Evolutionary conservation across 2,329 filamentous ascomycete species (phyloP).

Genomic region (Penicillium polonicum): DNA sequence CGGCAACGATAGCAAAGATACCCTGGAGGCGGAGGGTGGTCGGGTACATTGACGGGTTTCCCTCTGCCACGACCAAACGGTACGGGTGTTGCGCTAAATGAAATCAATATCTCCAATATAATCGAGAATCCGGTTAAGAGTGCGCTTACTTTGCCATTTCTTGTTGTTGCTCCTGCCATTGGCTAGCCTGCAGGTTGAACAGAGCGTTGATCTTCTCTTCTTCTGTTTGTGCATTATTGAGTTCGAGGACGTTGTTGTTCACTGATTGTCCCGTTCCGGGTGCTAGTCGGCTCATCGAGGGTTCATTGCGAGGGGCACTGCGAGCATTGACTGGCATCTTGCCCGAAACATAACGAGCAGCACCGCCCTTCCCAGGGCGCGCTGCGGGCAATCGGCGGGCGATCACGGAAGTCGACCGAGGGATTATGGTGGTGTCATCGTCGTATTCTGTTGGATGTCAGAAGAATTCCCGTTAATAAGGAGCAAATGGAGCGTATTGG

Average conservation of each 20-base stretch:
- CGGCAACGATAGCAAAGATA: slow-evolving; percentile 97
- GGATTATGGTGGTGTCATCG: slow-evolving; percentile 96
- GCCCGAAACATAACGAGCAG: slow-evolving; percentile 91
- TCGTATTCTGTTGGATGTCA: slow-evolving; percentile 70
- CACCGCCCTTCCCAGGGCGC: slow-evolving; percentile 82
- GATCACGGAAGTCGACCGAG: slow-evolving; percentile 89
- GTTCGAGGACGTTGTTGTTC: slow-evolving; percentile 59
- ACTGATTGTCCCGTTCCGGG: slow-evolving; percentile 43
- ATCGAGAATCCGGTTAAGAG: not conserved
- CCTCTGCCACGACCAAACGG: slow-evolving; percentile 41
- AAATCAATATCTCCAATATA: slow-evolving; percentile 30
- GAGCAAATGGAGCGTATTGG: slow-evolving; percentile 13
- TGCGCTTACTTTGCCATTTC: slow-evolving; percentile 74
- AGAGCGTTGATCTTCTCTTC: slow-evolving; percentile 92
- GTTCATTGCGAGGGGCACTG: slow-evolving; percentile 69
- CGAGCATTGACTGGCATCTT: slow-evolving; percentile 91
- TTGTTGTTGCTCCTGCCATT: slow-evolving; percentile 91
- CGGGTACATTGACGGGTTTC: slow-evolving; percentile 68
- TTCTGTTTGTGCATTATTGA: slow-evolving; percentile 81
- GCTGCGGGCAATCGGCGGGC: slow-evolving; percentile 80
- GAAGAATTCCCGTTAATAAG: slow-evolving; percentile 14
- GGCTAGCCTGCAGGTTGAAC: slow-evolving; percentile 82
- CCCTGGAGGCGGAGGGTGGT: slow-evolving; percentile 86
- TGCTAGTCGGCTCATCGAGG: slow-evolving; percentile 39
- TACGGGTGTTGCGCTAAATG: slow-evolving; percentile 45